These are phyloP conservation scores for Chrysosporium keratinophilum DNA, from an alignment of 2,329 filamentous ascomycete species.

Conservation along the genomic window DNA sequence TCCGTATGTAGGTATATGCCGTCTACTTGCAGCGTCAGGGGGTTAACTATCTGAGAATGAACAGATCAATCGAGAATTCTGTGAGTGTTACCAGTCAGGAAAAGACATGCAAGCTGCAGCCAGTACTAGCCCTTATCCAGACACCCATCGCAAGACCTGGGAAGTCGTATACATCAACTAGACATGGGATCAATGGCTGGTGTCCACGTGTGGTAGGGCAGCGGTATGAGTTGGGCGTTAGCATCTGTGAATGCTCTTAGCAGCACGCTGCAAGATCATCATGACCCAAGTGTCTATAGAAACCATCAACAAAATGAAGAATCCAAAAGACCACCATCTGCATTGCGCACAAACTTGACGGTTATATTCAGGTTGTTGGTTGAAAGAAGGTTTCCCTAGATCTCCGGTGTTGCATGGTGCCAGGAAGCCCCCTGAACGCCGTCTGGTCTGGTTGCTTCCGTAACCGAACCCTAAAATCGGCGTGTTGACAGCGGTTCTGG, in stretches of 20 bases:
- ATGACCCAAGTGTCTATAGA: neutral
- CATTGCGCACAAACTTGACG: neutral
- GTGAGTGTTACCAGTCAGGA: too few species aligned
- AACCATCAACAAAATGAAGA: neutral
- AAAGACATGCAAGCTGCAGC: too few species aligned
- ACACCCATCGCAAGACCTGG: too few species aligned
- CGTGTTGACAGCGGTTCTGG: constrained; percentile 9
- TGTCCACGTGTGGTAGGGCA: constrained; percentile 7
- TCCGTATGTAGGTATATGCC: too few species aligned
- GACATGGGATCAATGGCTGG: neutral
- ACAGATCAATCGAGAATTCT: too few species aligned
- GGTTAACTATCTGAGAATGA: too few species aligned
- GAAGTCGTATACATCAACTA: too few species aligned
- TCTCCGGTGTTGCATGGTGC: neutral
- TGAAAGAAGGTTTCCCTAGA: constrained; percentile 3
- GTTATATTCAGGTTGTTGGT: neutral
- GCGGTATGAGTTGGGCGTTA: neutral
- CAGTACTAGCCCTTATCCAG: too few species aligned
- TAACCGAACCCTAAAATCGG: constrained; percentile 8
- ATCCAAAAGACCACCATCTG: neutral
- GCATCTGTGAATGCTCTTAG: neutral
- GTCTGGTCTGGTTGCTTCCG: constrained; percentile 10
- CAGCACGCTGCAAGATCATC: neutral
- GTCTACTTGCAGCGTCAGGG: too few species aligned
- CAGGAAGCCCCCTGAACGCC: constrained; percentile 2